These are phyloP conservation scores for Turritis glabra DNA, from an alignment of 345 rosid genomes.

Conservation along the genomic window DNA sequence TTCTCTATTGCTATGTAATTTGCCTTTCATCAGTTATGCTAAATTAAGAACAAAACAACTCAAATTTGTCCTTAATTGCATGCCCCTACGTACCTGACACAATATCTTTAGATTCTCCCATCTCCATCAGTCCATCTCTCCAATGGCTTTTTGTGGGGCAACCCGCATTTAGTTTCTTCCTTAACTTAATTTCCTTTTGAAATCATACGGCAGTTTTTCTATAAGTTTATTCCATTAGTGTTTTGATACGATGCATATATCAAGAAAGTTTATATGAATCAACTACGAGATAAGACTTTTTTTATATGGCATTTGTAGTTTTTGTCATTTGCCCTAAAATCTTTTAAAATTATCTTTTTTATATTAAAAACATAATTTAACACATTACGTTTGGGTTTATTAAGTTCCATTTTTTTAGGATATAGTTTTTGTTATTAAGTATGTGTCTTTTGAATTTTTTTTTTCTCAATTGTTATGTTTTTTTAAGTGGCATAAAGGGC, in stretches of 20 bases:
- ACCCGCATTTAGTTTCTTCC: slow-evolving; percentile 8
- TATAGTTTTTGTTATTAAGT: too few species aligned
- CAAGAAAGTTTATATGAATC: background rate
- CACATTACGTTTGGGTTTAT: too few species aligned
- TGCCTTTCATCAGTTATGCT: slow-evolving; percentile 16
- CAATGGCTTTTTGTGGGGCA: slow-evolving; percentile 15
- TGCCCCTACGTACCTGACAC: slow-evolving; percentile 23
- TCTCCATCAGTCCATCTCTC: slow-evolving; percentile 3
- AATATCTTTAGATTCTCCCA: slow-evolving; percentile 21
- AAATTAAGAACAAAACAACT: slow-evolving; percentile 24
- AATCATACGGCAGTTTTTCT: background rate
- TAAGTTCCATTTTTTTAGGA: too few species aligned
- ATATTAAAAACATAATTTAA: too few species aligned
- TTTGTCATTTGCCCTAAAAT: too few species aligned
- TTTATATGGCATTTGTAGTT: too few species aligned
- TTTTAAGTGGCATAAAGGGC: too few species aligned
- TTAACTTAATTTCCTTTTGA: slow-evolving; percentile 17
- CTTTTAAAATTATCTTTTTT: too few species aligned
- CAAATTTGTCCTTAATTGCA: slow-evolving; percentile 1
- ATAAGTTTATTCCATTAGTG: background rate
- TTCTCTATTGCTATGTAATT: slow-evolving; percentile 1
- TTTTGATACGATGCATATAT: background rate
- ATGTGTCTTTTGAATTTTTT: too few species aligned
- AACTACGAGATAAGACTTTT: too few species aligned
- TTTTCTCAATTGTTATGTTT: too few species aligned